Percentiles rank a stretch among this genome's conserved stretches.
Evolutionary conservation across 805 yeast genomes (phyloP).

Genomic region (Tetrapisispora arboricola): DNA sequence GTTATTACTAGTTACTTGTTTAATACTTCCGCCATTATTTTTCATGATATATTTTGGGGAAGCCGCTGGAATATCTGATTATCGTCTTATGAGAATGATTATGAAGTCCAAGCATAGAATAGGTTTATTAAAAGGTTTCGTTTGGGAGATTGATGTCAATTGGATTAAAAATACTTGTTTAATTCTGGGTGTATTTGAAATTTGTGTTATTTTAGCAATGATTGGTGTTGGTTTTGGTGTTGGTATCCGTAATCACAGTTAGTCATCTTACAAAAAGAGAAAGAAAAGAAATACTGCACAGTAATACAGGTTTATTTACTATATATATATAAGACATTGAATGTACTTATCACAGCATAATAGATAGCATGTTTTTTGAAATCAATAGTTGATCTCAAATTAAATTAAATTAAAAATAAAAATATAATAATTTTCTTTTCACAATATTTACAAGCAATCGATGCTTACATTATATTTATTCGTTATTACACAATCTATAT

Average conservation of each 20-base stretch:
- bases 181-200: slow-evolving; percentile 23
- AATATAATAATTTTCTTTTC: too few relatives aligned
- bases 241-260: too few relatives aligned
- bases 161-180: slow-evolving; percentile 27
- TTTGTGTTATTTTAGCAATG: slow-evolving; percentile 29
- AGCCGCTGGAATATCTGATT: slow-evolving; percentile 14
- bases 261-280: too few relatives aligned
- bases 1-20: slow-evolving; percentile 12
- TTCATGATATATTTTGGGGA: slow-evolving; percentile 22
- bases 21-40: slow-evolving; percentile 22
- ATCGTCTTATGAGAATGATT: slow-evolving; percentile 19
- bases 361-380: not conserved
- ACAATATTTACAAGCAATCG: slow-evolving; percentile 1
- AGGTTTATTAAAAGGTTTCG: slow-evolving; percentile 21
- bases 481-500: not conserved
- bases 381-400: not conserved
- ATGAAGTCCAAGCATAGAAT: slow-evolving; percentile 18
- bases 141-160: slow-evolving; percentile 23
- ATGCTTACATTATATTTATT: slow-evolving; percentile 2
- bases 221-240: slow-evolving; percentile 40
- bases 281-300: too few relatives aligned
- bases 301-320: too few relatives aligned
- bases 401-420: not conserved
- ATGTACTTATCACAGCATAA: not conserved
- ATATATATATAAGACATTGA: too few relatives aligned